Conservation (phyloP, 306 rosid species). For the Alnus glutinosa region DNA sequence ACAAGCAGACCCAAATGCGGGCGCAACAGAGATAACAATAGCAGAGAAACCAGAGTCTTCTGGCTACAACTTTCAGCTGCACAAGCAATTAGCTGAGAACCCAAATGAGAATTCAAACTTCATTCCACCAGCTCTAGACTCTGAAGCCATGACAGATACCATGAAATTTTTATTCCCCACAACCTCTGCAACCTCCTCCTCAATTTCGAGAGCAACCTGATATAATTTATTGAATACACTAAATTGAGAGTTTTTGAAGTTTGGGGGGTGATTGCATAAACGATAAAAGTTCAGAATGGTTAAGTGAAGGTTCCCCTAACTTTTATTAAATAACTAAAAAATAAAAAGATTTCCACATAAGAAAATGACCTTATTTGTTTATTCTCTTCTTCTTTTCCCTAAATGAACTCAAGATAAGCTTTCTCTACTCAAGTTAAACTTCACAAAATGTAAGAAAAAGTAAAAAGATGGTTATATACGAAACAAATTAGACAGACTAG, state of each 20-base stretch:
- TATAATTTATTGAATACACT: conserved; percentile 20
- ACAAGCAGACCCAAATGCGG: conserved; percentile 37
- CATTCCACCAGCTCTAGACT: conserved; percentile 40
- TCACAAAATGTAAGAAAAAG: background rate
- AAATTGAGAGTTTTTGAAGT: no score
- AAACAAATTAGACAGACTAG: background rate
- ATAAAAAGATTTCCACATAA: no score
- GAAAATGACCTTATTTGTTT: background rate
- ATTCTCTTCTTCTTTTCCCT: background rate
- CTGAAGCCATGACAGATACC: conserved; percentile 47
- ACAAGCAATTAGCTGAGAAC: conserved; percentile 40
- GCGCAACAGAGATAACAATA: conserved; percentile 42
- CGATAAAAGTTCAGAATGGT: no score
- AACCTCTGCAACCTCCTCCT: conserved; percentile 50
- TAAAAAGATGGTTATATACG: background rate
- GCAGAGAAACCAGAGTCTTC: conserved; percentile 63
- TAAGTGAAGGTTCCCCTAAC: no score
- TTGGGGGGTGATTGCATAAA: no score
- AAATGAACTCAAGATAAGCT: background rate
- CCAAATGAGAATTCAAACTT: conserved; percentile 37
- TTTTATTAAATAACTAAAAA: no score
- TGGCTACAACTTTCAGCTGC: conserved; percentile 63
- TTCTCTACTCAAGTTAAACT: background rate
- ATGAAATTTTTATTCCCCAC: conserved; percentile 61
- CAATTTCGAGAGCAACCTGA: conserved; percentile 58